Evolutionary conservation across 148 eudicot species (phyloP), one percentile per base, ranked within the genome.

Genomic region (Rhododendron molle): DNA sequence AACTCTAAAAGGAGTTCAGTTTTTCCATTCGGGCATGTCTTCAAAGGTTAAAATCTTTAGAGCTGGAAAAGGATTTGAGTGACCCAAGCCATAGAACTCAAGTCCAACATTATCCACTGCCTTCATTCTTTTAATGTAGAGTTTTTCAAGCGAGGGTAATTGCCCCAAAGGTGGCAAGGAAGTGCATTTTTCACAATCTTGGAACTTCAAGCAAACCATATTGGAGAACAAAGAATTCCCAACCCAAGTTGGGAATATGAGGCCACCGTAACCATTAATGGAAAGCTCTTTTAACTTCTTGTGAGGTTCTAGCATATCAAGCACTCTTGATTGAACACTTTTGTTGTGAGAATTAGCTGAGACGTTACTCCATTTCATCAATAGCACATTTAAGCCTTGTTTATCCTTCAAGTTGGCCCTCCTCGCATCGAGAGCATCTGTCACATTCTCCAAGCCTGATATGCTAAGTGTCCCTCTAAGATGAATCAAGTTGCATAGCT

Each of bases 11-110:
- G 46, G 18, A 54, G 14, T 40, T 86, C 90, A 85, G 21, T 43
- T 44, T 62, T 79, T 32, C 90, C 86, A 87, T 21, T 67, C 65
- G 2, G 54, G 11, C 90, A 89, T 86, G 3, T 80, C 30, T 16
- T 60, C 67, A 15, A 89, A 86, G 5, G 10, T 49, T 52, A 89
- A 23, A 7, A 47, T 84, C 81, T 89, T 81, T 14, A 86, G 36
- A n/a, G 50, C 52, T 32, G 72, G 87, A 81, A 89, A 89, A 67
- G 87, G 83, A 46, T 62, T 62, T 11, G 79, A 12, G 58, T 21
- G 0, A 52, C 60, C 36, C 13, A 32, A 26, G 38, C 87, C 85
- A 77, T 84, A 85, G 62, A 89, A 84, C 40, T 76, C 87, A 76
- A 20, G 54, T 3, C 88, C 89, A 26, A 89, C 69, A 14, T 15